Base-by-base conservation (phyloP, 2,329 filamentous ascomycete species). In the Sclerotinia minor region DNA sequence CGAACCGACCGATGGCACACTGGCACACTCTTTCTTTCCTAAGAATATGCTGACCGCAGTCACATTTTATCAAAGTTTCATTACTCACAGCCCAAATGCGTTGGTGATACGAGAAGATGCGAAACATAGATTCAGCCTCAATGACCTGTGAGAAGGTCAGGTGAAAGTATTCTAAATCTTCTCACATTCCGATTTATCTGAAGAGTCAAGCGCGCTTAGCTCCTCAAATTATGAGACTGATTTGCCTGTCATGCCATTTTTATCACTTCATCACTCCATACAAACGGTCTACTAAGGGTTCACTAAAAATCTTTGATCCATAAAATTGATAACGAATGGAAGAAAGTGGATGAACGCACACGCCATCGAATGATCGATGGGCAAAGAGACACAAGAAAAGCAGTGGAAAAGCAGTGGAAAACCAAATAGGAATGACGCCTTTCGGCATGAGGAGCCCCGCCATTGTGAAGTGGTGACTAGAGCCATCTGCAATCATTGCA, bases 371-470 rank as follows among this genome's bases (percentile, higher is more conserved):
- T 49, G 64, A 60, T 66, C 64, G 29, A n/a, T 60, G 53, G 59
- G 55, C n/a, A 6, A 5, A 32, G 38, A 57, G 49, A 65, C 52
- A 49, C 44, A n/a, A 35, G 35, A 35, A 35, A 35, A 35, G 35
- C 35, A 35, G 32, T 35, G 32, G 32, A 49, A 15, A 59, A 47
- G 54, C 41, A 66, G 9, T 49, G 32, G 44, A 47, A 45, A 58
- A 38, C 45, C 19, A 61, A 65, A 35, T 19, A 58, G 47, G 64
- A 65, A 66, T 66, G 64, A 66, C 64, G 64, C 64, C 29, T 59
- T 58, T 66, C 64, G 52, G 64, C 64, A 65, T 65, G 64, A 58
- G 41, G 38, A 58, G 52, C 64, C 64, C 64, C 64, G 64, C 64
- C 50, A 66, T 41, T 2, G 44, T 26, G 21, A 49, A 61, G 29